Conservation (phyloP, 352 stramenopile genomes). For the Globisporangium solare region DNA sequence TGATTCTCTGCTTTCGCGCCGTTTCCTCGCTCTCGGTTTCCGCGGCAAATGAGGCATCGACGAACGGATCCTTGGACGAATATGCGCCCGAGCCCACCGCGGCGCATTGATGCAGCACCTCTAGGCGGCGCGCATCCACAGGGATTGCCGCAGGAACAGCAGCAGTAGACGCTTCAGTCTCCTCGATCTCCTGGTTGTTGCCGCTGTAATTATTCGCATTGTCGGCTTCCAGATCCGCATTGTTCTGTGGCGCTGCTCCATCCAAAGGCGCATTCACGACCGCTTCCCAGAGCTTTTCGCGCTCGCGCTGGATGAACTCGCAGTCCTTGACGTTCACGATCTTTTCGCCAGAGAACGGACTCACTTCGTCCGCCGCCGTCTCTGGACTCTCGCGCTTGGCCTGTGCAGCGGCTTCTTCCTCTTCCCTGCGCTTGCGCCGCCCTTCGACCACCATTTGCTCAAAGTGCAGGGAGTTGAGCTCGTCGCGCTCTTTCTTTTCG, state of each 20-base stretch:
- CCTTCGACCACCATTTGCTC: constrained; percentile 85
- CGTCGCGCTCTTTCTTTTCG: constrained; percentile 84
- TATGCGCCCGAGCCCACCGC: constrained; percentile 37
- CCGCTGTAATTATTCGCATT: not conserved
- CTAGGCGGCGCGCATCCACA: constrained; percentile 44
- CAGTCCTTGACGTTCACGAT: constrained; percentile 63
- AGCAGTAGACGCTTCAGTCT: not conserved
- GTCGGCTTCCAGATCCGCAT: constrained; percentile 5
- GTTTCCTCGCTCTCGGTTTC: not conserved
- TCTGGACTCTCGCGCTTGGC: constrained; percentile 16
- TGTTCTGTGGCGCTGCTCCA: constrained; percentile 8
- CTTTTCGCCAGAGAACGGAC: constrained; percentile 65
- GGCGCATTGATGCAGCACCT: constrained; percentile 73
- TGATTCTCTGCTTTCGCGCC: constrained; percentile 5
- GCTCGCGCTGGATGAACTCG: constrained; percentile 49
- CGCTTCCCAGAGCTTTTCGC: constrained; percentile 58
- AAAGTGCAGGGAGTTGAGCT: constrained; percentile 84
- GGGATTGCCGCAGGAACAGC: constrained; percentile 18
- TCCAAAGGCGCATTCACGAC: constrained; percentile 42
- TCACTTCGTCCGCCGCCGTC: constrained; percentile 32
- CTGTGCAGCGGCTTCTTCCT: constrained; percentile 27
- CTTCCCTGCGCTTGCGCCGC: constrained; percentile 42
- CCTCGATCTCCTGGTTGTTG: constrained; percentile 3
- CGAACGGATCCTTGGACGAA: constrained; percentile 41
- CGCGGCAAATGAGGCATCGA: constrained; percentile 37